Conservation (phyloP, 768 basidiomycete species). For the Botryobasidium botryosum region DNA sequence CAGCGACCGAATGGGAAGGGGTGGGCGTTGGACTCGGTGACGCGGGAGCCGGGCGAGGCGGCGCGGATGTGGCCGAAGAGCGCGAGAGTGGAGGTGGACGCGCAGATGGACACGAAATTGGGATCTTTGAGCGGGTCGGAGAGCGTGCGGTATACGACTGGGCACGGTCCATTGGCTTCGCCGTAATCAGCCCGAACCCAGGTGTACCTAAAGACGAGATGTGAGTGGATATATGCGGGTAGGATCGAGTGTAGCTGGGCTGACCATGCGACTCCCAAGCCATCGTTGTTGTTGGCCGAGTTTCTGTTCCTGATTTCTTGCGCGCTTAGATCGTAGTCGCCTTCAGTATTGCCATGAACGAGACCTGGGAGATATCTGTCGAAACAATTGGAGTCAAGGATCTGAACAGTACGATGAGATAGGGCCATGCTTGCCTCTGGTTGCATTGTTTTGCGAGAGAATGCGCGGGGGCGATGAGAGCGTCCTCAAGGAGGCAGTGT, state of each 20-base stretch:
- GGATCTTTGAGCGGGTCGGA: constrained; percentile 7
- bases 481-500: background rate
- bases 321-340: background rate
- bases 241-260: background rate
- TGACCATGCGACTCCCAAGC: background rate
- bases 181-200: constrained; percentile 1
- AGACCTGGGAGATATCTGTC: too few relatives aligned
- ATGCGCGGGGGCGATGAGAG: background rate
- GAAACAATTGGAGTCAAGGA: background rate
- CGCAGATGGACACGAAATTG: constrained; percentile 3
- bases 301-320: background rate
- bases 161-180: background rate
- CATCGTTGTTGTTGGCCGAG: background rate
- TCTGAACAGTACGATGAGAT: background rate
- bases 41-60: constrained; percentile 4
- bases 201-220: background rate
- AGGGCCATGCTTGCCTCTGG: background rate
- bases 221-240: background rate
- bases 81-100: background rate
- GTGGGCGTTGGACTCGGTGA: constrained; percentile 8
- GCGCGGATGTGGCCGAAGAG: constrained; percentile 9
- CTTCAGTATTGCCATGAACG: too few relatives aligned
- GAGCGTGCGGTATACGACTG: constrained; percentile 2
- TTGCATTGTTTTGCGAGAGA: background rate
- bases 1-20: constrained; percentile 8